These are phyloP conservation scores for Wickerhamiella dianesei DNA, from an alignment of 805 yeast species.

Conservation along the genomic window DNA sequence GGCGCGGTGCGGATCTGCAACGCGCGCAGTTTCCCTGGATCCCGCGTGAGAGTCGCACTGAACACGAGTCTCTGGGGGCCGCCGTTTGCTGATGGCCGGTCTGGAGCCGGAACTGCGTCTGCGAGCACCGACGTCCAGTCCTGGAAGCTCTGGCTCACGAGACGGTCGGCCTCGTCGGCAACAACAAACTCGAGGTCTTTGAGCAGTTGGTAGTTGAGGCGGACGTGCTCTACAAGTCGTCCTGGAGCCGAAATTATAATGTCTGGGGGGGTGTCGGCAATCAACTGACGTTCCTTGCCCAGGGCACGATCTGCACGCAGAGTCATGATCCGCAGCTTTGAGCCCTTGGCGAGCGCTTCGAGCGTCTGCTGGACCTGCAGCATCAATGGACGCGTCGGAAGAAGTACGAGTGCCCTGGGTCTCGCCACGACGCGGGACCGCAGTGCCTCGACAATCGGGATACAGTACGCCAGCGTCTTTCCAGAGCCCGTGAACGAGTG, in stretches of 20 bases:
- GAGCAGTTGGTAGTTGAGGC: conserved; percentile 38
- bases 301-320: conserved; percentile 43
- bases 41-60: conserved; percentile 88
- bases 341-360: conserved; percentile 46
- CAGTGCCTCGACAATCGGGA: conserved; percentile 68
- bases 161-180: conserved; percentile 88
- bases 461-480: conserved; percentile 75
- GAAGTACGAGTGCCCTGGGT: conserved; percentile 60
- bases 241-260: conserved; percentile 61
- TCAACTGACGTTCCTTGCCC: conserved; percentile 45
- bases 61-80: conserved; percentile 57
- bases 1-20: conserved; percentile 37
- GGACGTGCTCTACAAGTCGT: conserved; percentile 51
- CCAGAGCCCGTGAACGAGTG: conserved; percentile 96
- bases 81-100: conserved; percentile 7
- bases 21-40: conserved; percentile 70
- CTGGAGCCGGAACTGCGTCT: conserved; percentile 11
- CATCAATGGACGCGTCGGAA: conserved; percentile 83
- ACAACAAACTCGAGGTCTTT: conserved; percentile 48
- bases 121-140: conserved; percentile 61
- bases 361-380: conserved; percentile 66
- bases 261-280: conserved; percentile 27
- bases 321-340: conserved; percentile 49
- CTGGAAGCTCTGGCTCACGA: conserved; percentile 88
- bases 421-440: conserved; percentile 50